phyloP scores from a whole-genome alignment of 2,329 filamentous ascomycete genomes.

The Aureobasidium pullulans region DNA sequence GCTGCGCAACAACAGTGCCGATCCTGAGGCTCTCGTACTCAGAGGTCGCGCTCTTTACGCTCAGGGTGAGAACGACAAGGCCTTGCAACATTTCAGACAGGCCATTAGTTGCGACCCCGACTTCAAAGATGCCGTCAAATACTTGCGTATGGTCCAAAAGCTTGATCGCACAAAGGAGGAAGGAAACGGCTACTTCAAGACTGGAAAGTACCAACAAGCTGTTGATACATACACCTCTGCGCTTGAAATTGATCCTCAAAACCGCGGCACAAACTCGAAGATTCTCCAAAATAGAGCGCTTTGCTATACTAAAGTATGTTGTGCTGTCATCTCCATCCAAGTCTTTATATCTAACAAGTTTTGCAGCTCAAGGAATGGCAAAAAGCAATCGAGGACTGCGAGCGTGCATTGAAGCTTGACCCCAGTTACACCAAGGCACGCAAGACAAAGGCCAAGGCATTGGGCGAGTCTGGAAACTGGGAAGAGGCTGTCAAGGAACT shows the following conservation, averaged over 20 bases:
- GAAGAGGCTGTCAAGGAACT: slow-evolving; percentile 84
- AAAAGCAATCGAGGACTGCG: slow-evolving; percentile 76
- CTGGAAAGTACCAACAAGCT: slow-evolving; percentile 68
- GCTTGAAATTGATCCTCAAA: slow-evolving; percentile 74
- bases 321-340: background rate
- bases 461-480: slow-evolving; percentile 81
- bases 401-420: slow-evolving; percentile 74
- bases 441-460: slow-evolving; percentile 86
- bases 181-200: slow-evolving; percentile 85
- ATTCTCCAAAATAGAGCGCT: slow-evolving; percentile 88
- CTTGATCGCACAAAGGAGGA: slow-evolving; percentile 90
- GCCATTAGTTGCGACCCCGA: slow-evolving; percentile 88
- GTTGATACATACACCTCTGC: slow-evolving; percentile 79
- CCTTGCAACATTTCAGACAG: slow-evolving; percentile 83
- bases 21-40: slow-evolving; percentile 88
- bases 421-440: slow-evolving; percentile 81
- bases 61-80: slow-evolving; percentile 92
- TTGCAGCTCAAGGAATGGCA: slow-evolving; percentile 69
- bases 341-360: background rate
- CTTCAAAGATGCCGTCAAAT: slow-evolving; percentile 80
- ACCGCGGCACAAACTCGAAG: slow-evolving; percentile 91
- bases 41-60: slow-evolving; percentile 81
- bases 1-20: slow-evolving; percentile 77
- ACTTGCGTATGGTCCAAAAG: slow-evolving; percentile 82
- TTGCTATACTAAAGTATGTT: slow-evolving; percentile 58